Evolutionary conservation across 352 stramenopile species (phyloP).

Genomic region (Phytophthora vignae): DNA sequence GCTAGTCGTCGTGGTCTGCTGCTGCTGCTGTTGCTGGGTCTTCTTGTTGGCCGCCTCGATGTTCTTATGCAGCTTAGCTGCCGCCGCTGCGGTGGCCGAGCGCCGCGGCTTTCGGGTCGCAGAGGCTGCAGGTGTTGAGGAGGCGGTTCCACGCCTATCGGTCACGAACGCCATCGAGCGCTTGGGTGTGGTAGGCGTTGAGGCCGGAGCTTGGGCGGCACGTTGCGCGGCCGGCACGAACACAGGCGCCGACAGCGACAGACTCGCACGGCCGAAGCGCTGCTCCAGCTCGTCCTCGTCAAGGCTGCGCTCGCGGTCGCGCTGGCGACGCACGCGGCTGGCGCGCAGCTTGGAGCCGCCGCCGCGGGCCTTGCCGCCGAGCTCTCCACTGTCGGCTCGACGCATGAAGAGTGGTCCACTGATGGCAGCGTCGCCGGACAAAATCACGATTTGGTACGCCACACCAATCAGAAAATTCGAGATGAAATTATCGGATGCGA

Average conservation of each 20-base stretch:
- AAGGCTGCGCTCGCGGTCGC: slow-evolving; percentile 54
- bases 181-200: slow-evolving; percentile 3
- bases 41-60: slow-evolving; percentile 26
- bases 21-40: slow-evolving; percentile 22
- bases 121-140: not conserved
- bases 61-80: slow-evolving; percentile 38
- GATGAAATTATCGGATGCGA: no score
- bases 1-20: slow-evolving; percentile 2
- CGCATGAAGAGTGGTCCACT: not conserved
- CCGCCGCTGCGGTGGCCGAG: slow-evolving; percentile 16
- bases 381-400: not conserved
- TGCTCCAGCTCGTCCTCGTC: slow-evolving; percentile 72
- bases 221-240: slow-evolving; percentile 53
- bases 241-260: slow-evolving; percentile 60
- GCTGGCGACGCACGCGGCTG: slow-evolving; percentile 64
- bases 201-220: slow-evolving; percentile 5
- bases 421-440: no score
- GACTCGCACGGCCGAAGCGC: slow-evolving; percentile 51
- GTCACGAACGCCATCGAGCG: slow-evolving; percentile 69
- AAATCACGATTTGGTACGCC: no score
- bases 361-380: slow-evolving; percentile 16
- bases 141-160: slow-evolving; percentile 26
- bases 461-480: no score
- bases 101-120: slow-evolving; percentile 16
- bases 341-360: slow-evolving; percentile 66